A percentile compares a stretch with the other conserved stretches of the same genome.
Conservation (phyloP, 163 green algal species). For the Prototheca wickerhamii region DNA sequence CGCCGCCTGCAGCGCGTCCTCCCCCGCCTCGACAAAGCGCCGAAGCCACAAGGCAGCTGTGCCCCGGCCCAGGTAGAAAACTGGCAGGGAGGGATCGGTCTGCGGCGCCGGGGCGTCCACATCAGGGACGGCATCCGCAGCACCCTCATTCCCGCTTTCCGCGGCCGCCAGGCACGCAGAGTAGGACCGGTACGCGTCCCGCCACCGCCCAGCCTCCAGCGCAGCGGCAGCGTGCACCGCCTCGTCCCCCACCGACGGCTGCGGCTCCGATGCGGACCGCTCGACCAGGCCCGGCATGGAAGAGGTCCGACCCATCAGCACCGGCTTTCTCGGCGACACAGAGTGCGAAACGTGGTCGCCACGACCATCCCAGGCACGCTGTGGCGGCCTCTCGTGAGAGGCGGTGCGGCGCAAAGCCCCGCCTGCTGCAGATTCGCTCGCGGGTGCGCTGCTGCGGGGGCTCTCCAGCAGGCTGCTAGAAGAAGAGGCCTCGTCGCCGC, state of each 20-base stretch:
- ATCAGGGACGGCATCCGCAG: neutral
- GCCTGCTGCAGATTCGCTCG: neutral
- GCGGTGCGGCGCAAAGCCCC: neutral
- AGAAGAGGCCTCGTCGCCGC: neutral
- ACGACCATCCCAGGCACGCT: too few relatives aligned
- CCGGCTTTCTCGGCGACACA: too few relatives aligned
- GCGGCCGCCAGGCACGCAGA: neutral
- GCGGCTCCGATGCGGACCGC: too few relatives aligned
- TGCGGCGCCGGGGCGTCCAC: neutral
- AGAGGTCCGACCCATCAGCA: too few relatives aligned
- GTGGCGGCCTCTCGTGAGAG: too few relatives aligned
- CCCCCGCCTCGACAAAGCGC: neutral
- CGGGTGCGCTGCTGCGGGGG: too few relatives aligned
- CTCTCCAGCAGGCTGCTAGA: neutral
- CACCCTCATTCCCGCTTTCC: neutral
- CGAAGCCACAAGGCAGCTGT: neutral
- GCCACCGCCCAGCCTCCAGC: neutral
- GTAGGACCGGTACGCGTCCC: neutral
- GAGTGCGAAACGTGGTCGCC: too few relatives aligned
- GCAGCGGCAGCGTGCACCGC: too few relatives aligned
- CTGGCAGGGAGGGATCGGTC: neutral
- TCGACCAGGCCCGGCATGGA: too few relatives aligned
- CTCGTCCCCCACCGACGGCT: too few relatives aligned
- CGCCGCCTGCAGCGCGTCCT: neutral
- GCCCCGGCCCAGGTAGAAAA: neutral